Evolutionary conservation across 495 filamentous ascomycete genomes (phyloP), one percentile per base, ranked within the genome.

Genomic region (Lophiostoma macrostomum): DNA sequence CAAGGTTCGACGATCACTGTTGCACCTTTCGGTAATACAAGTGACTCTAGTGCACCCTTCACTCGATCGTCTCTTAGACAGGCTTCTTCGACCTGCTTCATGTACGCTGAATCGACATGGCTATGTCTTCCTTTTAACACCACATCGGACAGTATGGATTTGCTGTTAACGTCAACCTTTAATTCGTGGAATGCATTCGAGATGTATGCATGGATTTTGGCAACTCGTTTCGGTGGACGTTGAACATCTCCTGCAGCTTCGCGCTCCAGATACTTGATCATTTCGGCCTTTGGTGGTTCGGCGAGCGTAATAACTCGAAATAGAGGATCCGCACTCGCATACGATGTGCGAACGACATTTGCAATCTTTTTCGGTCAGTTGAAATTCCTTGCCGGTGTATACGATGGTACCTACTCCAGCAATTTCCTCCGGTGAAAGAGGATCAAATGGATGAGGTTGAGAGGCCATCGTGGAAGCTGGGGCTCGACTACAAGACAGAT

Each of bases 1-100:
- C 69, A 72, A 3, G 71, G 60, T 36, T 73, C 71, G 14, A 71
- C 50, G 42, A 64, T 55, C 5, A 71, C 67, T 5, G 44, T 56
- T 1, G 68, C 64, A 2, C 56, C 64, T 10, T 52, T 44, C n/a
- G 69, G 69, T 4, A 73, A 54, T 18, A 67, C 31, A 0, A 73
- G 38, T 12, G 56, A 48, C 22, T 52, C 8, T 18, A 71, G 59
- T 34, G 62, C 61, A 0, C 34, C 52, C 34, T 69, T 37, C 11
- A 58, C 40, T 30, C 31, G 46, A 11, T 20, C 37, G 40, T 58
- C 47, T 5, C 14, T 24, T 2, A 51, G 38, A 32, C 54, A 58
- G 5, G 54, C 54, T 24, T 5, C 23, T 16, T 52, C 54, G 13
- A 50, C 48, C 27, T 51, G 27, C 32, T 58, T 50, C 54, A 58